Evolutionary conservation across 2,329 filamentous ascomycete genomes (phyloP).

Genomic region (Lachnellula subtilissima): DNA sequence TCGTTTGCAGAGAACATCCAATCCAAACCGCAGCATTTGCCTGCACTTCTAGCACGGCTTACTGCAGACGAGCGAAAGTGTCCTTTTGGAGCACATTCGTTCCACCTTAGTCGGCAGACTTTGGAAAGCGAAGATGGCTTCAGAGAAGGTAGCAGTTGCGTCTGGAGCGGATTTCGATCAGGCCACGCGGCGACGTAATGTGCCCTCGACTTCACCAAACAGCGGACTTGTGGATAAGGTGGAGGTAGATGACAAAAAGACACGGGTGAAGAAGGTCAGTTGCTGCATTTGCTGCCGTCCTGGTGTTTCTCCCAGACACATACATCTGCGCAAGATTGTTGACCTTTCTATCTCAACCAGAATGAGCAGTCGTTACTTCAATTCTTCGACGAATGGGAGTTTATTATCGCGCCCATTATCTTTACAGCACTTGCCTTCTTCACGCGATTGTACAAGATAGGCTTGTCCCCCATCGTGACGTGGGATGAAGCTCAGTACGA

Average conservation of each 20-base stretch:
- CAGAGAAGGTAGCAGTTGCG: slow-evolving; percentile 49
- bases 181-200: slow-evolving; percentile 52
- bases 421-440: slow-evolving; percentile 60
- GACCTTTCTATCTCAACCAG: slow-evolving; percentile 21
- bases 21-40: background rate
- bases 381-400: slow-evolving; percentile 59
- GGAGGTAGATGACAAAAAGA: slow-evolving; percentile 56
- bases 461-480: slow-evolving; percentile 66
- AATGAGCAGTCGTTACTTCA: slow-evolving; percentile 55
- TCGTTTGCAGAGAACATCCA: slow-evolving; percentile 6
- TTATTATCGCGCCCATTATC: slow-evolving; percentile 55
- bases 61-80: background rate
- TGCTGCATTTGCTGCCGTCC: background rate
- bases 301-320: background rate
- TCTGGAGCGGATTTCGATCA: slow-evolving; percentile 55
- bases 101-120: background rate
- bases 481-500: slow-evolving; percentile 73
- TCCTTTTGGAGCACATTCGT: background rate
- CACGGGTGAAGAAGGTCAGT: slow-evolving; percentile 51
- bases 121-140: slow-evolving; percentile 26
- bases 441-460: slow-evolving; percentile 66
- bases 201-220: slow-evolving; percentile 37
- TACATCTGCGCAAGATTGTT: slow-evolving; percentile 9
- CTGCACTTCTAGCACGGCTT: too few relatives aligned
- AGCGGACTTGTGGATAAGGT: slow-evolving; percentile 32